Percentiles rank a stretch among this genome's conserved stretches.
phyloP scores from a whole-genome alignment of 768 basidiomycete genomes.

The Termitomyces sp. region DNA sequence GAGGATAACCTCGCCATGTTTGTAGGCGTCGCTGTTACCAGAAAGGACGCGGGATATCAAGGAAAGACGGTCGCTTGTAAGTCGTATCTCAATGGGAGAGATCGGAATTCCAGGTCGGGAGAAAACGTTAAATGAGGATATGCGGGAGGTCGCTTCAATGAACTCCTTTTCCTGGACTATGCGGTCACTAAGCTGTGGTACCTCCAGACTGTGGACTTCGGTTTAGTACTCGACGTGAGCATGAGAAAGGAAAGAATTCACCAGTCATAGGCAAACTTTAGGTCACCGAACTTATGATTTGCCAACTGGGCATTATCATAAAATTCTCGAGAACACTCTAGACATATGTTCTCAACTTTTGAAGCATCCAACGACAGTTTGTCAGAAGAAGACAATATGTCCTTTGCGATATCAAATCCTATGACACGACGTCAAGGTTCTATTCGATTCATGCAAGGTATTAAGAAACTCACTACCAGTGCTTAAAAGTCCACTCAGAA shows the following conservation, averaged over 20 bases:
- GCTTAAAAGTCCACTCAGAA: slow-evolving; percentile 80
- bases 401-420: slow-evolving; percentile 68
- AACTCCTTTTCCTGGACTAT: slow-evolving; percentile 78
- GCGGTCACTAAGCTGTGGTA: slow-evolving; percentile 58
- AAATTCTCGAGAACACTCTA: slow-evolving; percentile 79
- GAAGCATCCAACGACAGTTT: slow-evolving; percentile 43
- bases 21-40: slow-evolving; percentile 81
- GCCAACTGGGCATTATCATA: slow-evolving; percentile 94
- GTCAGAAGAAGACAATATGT: slow-evolving; percentile 42
- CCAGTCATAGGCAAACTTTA: slow-evolving; percentile 98
- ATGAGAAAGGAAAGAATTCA: slow-evolving; percentile 23
- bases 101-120: slow-evolving; percentile 72
- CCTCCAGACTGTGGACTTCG: slow-evolving; percentile 55
- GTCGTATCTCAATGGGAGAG: slow-evolving; percentile 88
- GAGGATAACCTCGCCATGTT: slow-evolving; percentile 86
- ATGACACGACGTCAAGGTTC: not conserved
- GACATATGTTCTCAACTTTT: slow-evolving; percentile 70
- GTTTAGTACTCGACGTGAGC: slow-evolving; percentile 1
- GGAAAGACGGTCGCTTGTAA: slow-evolving; percentile 82
- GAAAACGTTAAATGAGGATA: slow-evolving; percentile 86
- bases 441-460: not conserved
- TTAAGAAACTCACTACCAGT: slow-evolving; percentile 69
- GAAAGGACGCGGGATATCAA: slow-evolving; percentile 85
- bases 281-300: slow-evolving; percentile 88
- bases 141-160: slow-evolving; percentile 94